phyloP scores from a whole-genome alignment of 2,329 filamentous ascomycete genomes.

The Metarhizium anisopliae region DNA sequence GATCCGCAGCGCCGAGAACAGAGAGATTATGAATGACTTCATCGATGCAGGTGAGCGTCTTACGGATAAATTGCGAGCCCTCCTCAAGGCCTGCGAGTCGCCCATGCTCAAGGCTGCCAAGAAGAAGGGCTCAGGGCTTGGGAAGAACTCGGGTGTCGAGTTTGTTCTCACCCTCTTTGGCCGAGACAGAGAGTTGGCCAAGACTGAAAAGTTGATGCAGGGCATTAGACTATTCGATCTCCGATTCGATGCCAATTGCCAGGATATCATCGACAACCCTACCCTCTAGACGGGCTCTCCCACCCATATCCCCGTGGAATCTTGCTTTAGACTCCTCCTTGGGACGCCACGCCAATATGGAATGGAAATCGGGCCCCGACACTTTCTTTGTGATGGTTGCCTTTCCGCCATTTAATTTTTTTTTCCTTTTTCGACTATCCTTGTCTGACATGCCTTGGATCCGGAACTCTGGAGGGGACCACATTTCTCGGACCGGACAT shows the following conservation, averaged over 20 bases:
- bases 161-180: conserved; percentile 96
- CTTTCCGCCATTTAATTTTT: no score
- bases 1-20: conserved; percentile 64
- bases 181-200: conserved; percentile 77
- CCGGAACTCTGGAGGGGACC: neutral
- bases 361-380: no score
- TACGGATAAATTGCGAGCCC: conserved; percentile 72
- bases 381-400: neutral
- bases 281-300: conserved; percentile 32
- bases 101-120: conserved; percentile 91
- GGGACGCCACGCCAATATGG: no score
- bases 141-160: conserved; percentile 85
- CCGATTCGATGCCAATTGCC: conserved; percentile 92
- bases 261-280: conserved; percentile 67
- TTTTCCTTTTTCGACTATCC: neutral
- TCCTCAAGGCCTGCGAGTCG: conserved; percentile 85
- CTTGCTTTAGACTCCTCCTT: no score
- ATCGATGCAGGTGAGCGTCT: conserved; percentile 81
- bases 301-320: no score
- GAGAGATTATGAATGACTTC: conserved; percentile 82
- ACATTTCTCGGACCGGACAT: conserved; percentile 5
- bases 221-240: conserved; percentile 81
- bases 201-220: conserved; percentile 89
- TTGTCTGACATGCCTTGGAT: neutral
- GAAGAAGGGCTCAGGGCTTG: conserved; percentile 59